These are phyloP conservation scores for Arthroderma uncinatum DNA, from an alignment of 2,329 filamentous ascomycete species.

Conservation along the genomic window DNA sequence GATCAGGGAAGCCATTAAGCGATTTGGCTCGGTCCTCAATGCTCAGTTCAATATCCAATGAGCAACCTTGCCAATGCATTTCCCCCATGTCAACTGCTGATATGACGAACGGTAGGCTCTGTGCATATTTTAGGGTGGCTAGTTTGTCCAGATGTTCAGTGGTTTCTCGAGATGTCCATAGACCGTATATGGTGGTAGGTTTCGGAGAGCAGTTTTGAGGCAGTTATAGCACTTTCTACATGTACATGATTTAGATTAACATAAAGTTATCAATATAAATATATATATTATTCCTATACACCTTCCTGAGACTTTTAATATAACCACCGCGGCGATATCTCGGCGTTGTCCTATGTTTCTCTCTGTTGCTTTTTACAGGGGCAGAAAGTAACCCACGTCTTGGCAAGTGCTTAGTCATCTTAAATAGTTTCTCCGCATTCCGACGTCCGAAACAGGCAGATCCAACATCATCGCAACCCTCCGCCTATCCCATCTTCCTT, in stretches of 20 bases:
- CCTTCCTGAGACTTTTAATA: no score
- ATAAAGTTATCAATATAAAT: not conserved
- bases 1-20: conserved; percentile 59
- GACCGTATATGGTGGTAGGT: not conserved
- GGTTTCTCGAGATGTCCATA: not conserved
- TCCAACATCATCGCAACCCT: conserved; percentile 1
- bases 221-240: not conserved
- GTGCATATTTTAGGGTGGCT: not conserved
- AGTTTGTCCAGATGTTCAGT: not conserved
- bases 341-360: no score
- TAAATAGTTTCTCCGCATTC: not conserved
- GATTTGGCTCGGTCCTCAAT: conserved; percentile 65
- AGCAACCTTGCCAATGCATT: no score
- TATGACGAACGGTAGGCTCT: not conserved
- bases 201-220: not conserved
- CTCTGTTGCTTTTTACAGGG: not conserved
- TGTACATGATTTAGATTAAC: not conserved
- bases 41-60: conserved; percentile 38
- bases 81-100: not conserved
- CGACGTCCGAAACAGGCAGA: not conserved
- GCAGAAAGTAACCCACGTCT: no score
- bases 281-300: not conserved
- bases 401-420: not conserved
- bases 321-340: no score
- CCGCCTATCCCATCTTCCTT: not conserved